Conservation (phyloP, 2,329 filamentous ascomycete species). For the Waltergamsia citrina region DNA sequence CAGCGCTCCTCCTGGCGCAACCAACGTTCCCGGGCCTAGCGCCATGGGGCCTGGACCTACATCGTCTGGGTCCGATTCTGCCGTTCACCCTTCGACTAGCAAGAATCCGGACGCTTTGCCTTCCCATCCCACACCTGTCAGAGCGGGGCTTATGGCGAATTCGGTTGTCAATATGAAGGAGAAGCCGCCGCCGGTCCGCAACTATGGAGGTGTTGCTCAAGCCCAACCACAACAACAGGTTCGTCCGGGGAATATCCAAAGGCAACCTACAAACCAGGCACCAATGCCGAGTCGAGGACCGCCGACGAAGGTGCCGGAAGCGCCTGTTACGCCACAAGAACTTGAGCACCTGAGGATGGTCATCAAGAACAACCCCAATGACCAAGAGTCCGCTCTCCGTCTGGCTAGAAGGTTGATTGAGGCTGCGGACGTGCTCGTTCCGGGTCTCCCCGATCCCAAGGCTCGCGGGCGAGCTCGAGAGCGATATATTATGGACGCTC, state of each 20-base stretch:
- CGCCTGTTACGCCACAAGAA: conserved; percentile 65
- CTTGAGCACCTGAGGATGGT: conserved; percentile 63
- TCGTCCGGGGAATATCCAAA: conserved; percentile 17
- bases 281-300: conserved; percentile 9
- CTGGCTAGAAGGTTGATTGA: conserved; percentile 81
- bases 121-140: conserved; percentile 52
- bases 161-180: conserved; percentile 45
- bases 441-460: conserved; percentile 56
- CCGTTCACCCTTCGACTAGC: neutral
- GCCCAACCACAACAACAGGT: conserved; percentile 6
- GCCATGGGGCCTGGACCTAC: conserved; percentile 1
- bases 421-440: conserved; percentile 67
- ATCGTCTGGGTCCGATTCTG: neutral
- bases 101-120: conserved; percentile 37
- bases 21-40: conserved; percentile 8
- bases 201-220: conserved; percentile 39
- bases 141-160: conserved; percentile 51
- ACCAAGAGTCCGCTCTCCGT: conserved; percentile 60
- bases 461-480: conserved; percentile 69
- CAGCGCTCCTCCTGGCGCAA: conserved; percentile 19
- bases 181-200: conserved; percentile 49
- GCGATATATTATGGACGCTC: conserved; percentile 73
- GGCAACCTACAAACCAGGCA: conserved; percentile 15
- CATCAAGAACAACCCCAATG: conserved; percentile 62
- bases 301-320: conserved; percentile 20